Evolutionary conservation across 192 early-diverging fungal genomes (phyloP).

Genomic region (Kappamyces sp.): DNA sequence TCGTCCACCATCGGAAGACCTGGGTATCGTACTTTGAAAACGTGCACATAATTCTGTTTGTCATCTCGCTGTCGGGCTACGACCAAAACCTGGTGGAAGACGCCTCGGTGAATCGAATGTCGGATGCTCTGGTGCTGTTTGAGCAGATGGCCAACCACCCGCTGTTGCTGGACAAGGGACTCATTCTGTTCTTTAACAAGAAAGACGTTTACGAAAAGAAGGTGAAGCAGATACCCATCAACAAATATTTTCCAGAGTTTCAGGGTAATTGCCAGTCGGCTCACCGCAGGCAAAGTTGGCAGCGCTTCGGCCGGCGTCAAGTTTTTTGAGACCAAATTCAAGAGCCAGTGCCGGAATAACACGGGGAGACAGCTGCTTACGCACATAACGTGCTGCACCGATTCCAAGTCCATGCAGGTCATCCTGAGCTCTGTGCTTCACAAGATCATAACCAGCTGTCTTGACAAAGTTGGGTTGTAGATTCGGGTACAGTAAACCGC

Average conservation of each 20-base stretch:
- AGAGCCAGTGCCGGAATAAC: not conserved
- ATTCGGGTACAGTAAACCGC: too few species aligned
- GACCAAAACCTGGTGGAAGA: slow-evolving; percentile 13
- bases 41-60: slow-evolving; percentile 25
- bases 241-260: not conserved
- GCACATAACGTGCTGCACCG: slow-evolving; percentile 13
- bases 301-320: slow-evolving; percentile 9
- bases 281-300: slow-evolving; percentile 4
- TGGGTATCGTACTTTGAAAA: slow-evolving; percentile 66
- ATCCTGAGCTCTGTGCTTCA: not conserved
- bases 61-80: slow-evolving; percentile 10
- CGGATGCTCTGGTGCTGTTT: slow-evolving; percentile 8
- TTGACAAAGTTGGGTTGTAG: not conserved
- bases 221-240: not conserved
- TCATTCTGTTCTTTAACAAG: slow-evolving; percentile 22
- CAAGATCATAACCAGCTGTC: not conserved
- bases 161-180: slow-evolving; percentile 4
- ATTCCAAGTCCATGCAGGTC: slow-evolving; percentile 11
- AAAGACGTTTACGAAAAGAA: slow-evolving; percentile 14
- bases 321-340: not conserved
- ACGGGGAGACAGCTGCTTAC: not conserved
- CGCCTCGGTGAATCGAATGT: slow-evolving; percentile 13
- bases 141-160: slow-evolving; percentile 10
- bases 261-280: not conserved
- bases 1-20: slow-evolving; percentile 56